Conservation (phyloP, 2,329 filamentous ascomycete genomes). For the Fusarium humuli region DNA sequence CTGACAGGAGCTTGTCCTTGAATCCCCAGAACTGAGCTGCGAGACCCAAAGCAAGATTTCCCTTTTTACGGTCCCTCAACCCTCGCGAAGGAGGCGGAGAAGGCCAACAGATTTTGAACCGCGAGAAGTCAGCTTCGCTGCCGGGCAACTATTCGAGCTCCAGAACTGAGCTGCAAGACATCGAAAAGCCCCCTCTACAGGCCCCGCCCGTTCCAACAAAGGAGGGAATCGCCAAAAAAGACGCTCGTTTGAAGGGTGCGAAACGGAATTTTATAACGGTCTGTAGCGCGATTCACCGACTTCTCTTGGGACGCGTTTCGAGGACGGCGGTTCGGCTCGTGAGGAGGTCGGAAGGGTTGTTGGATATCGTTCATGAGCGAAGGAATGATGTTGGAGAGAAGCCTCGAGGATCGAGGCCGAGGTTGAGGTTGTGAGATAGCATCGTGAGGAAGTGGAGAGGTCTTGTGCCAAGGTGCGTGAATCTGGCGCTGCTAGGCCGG, state of each 20-base stretch:
- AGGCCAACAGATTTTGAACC: conserved; percentile 2
- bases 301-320: conserved; percentile 5
- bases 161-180: conserved; percentile 23
- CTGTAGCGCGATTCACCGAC: conserved; percentile 19
- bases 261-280: conserved; percentile 23
- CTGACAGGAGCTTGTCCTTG: neutral
- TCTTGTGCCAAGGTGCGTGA: neutral
- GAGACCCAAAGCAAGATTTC: neutral
- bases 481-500: neutral
- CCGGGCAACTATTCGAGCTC: conserved; percentile 20
- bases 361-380: neutral
- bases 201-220: conserved; percentile 23
- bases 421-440: neutral
- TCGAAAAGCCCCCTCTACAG: conserved; percentile 18
- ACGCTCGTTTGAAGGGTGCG: conserved; percentile 18
- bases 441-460: neutral
- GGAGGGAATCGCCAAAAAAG: neutral
- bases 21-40: conserved; percentile 24
- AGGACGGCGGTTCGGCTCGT: neutral
- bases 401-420: neutral
- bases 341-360: neutral
- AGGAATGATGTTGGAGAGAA: neutral
- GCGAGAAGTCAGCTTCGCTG: conserved; percentile 17
- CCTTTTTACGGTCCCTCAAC: neutral
- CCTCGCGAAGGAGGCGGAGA: neutral